Evolutionary conservation across 805 yeast genomes (phyloP), one percentile per base, ranked within the genome.

Genomic region (Teunomyces aglyptinius): DNA sequence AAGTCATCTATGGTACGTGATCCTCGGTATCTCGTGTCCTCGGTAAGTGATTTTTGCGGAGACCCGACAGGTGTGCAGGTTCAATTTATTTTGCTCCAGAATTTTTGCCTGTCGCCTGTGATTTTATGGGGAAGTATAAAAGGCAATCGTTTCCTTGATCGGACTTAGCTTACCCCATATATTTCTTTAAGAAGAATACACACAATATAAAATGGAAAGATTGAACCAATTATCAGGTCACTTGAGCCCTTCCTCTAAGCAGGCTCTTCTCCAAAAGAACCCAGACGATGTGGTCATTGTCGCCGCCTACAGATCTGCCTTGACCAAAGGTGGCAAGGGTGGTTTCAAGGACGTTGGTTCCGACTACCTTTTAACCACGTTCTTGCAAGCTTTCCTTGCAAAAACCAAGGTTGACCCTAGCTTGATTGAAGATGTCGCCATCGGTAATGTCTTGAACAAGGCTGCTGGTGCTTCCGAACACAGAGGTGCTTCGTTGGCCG

Each of bases 401-500:
- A 76, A 75, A 51, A 67, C 80, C 34, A 68, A 73, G 38, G 68
- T 80, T 38, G 82, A 80, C 55, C 65, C 68, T 26, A 52, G 57
- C 47, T 61, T 81, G 54, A 83, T 92, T 50, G 96, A 86, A 57
- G 97, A 92, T 59, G 84, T 92, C 48, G 85, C 85, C 27, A 84
- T 89, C 52, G 98, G 98, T 55, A 92, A 92, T 65, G 97, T 92
- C 22, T 77, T 91, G 61, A 89, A 91, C 71, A 79, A 81, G 41
- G 96, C 96, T 43, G 95, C 97, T 19, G 98, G 97, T 58, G 96
- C 94, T 45, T 85, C 86, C 47, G 97, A 91, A 70, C 96, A 89
- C 70, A 77, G 98, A 57, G 96, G 96, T 41, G 97, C 97, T 35
- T 76, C 80, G 55, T 77, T 92, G 48, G 94, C 91, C 16, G 95